These are phyloP conservation scores for Solanum raphanifolium DNA, from an alignment of 257 asterid species.

Conservation along the genomic window DNA sequence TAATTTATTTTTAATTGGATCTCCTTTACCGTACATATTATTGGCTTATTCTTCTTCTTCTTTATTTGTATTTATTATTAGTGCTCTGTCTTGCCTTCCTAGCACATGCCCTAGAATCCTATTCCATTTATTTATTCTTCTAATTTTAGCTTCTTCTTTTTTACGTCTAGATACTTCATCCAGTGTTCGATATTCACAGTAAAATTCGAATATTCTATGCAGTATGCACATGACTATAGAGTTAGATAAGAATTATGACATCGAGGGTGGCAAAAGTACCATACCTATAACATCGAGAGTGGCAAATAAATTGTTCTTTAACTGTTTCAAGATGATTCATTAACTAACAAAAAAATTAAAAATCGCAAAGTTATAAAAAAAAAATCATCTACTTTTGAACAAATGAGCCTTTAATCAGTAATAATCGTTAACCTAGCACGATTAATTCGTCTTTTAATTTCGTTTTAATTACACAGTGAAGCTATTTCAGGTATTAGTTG, in stretches of 20 bases:
- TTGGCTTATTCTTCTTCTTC: neutral
- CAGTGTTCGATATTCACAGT: fast-evolving
- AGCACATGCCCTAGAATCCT: neutral
- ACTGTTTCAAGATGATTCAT: neutral
- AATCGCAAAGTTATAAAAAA: neutral
- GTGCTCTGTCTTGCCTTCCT: neutral
- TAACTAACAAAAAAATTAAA: neutral
- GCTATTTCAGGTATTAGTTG: neutral
- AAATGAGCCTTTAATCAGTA: neutral
- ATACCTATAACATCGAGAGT: neutral
- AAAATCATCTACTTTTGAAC: neutral
- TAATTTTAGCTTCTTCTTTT: neutral
- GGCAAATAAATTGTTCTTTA: neutral
- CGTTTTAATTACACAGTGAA: neutral
- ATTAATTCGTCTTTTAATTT: neutral
- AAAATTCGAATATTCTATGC: neutral
- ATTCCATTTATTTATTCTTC: neutral
- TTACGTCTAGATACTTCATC: fast-evolving
- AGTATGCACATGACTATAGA: neutral
- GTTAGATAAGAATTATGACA: neutral
- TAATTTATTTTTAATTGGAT: neutral
- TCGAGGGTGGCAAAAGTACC: neutral
- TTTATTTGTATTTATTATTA: neutral
- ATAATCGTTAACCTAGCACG: neutral
- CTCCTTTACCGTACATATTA: neutral